phyloP scores from a whole-genome alignment of 352 stramenopile genomes.

The Pythium brachiatum region DNA sequence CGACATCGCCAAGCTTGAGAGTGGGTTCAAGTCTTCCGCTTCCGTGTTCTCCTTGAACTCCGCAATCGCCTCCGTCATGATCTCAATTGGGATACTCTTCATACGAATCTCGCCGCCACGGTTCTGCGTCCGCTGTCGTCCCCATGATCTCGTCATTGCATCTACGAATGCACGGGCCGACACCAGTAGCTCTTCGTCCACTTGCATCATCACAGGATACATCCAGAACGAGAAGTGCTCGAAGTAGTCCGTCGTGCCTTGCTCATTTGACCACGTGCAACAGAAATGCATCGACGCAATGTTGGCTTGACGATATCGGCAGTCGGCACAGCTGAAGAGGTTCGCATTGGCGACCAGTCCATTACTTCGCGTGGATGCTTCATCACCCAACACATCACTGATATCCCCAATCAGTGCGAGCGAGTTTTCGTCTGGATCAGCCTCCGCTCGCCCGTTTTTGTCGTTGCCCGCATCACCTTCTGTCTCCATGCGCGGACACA shows the following conservation, averaged over 20 bases:
- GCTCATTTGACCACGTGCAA: constrained; percentile 88
- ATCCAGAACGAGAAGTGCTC: constrained; percentile 88
- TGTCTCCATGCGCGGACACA: constrained; percentile 70
- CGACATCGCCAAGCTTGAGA: constrained; percentile 66
- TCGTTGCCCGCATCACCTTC: constrained; percentile 46
- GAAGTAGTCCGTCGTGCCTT: constrained; percentile 88
- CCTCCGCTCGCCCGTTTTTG: constrained; percentile 23
- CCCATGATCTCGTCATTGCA: constrained; percentile 56
- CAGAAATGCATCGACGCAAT: constrained; percentile 86
- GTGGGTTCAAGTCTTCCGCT: constrained; percentile 75
- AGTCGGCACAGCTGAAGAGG: constrained; percentile 83
- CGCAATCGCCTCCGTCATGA: constrained; percentile 64
- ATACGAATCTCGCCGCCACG: constrained; percentile 73
- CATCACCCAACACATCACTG: constrained; percentile 20
- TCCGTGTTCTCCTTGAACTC: constrained; percentile 81
- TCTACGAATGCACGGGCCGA: constrained; percentile 74
- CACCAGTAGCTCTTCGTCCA: constrained; percentile 84
- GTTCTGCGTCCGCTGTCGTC: constrained; percentile 64
- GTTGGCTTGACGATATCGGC: constrained; percentile 74
- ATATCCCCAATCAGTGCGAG: constrained; percentile 11
- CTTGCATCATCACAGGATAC: constrained; percentile 77
- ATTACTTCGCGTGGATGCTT: constrained; percentile 23
- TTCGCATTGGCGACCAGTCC: constrained; percentile 61
- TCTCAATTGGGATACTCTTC: constrained; percentile 83
- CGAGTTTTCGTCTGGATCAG: constrained; percentile 24